A percentile compares a stretch with the other conserved stretches of the same genome.
These are phyloP conservation scores for Naganishia vishniacii DNA, from an alignment of 768 basidiomycete species.

Conservation along the genomic window DNA sequence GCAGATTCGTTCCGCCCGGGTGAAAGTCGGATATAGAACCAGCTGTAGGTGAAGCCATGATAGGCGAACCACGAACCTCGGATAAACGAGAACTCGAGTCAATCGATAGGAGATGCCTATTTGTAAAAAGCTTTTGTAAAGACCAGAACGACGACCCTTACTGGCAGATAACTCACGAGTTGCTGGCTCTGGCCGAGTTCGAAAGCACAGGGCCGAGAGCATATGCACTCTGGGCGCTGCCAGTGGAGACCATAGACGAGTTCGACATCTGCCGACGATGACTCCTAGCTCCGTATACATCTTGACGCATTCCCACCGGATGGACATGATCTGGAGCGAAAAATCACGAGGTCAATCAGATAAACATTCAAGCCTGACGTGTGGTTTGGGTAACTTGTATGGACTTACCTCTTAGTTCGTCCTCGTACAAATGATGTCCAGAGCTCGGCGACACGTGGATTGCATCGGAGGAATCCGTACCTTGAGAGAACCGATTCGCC, in stretches of 20 bases:
- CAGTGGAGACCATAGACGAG: conserved; percentile 39
- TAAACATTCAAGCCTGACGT: too few relatives aligned
- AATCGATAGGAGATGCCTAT: conserved; percentile 38
- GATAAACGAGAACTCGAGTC: conserved; percentile 28
- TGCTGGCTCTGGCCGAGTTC: background rate
- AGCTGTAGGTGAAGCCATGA: conserved; percentile 37
- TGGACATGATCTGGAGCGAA: conserved; percentile 25
- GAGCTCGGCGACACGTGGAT: background rate
- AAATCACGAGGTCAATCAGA: background rate
- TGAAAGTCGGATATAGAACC: conserved; percentile 31
- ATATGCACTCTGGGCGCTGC: conserved; percentile 36
- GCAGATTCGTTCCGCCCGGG: conserved; percentile 22
- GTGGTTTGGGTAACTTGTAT: too few relatives aligned
- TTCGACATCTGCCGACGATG: conserved; percentile 43
- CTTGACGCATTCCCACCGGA: conserved; percentile 20
- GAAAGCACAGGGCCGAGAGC: conserved; percentile 8
- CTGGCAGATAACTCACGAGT: conserved; percentile 25
- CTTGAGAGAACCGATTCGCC: background rate
- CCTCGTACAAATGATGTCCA: conserved; percentile 20
- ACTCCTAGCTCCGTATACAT: conserved; percentile 24
- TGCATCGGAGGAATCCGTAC: background rate
- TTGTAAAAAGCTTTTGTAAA: background rate
- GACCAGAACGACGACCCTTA: conserved; percentile 22
- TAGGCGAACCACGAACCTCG: conserved; percentile 27
- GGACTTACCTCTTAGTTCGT: conserved; percentile 32